Evolutionary conservation across 2,329 filamentous ascomycete species (phyloP), one percentile per base, ranked within the genome.

Genomic region (Apiospora aurea): DNA sequence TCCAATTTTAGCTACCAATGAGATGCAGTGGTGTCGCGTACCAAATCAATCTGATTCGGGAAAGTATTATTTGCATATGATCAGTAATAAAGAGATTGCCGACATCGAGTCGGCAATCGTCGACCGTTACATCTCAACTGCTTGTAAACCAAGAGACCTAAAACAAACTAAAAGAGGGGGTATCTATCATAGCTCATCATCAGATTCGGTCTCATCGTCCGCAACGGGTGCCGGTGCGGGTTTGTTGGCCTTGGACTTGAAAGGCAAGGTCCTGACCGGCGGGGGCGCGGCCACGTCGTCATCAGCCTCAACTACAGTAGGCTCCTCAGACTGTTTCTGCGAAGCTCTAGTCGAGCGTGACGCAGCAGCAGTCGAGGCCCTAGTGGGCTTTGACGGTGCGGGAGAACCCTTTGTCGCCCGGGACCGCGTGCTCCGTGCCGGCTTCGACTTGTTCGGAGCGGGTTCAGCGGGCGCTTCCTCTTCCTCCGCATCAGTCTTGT

Each of bases 121-220:
- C 57, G n/a, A n/a, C n/a, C 34, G 34, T 8, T 64, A 34, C 6
- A n/a, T 3, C 8, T 4, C 8, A 13, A n/a, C 18, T 5, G 13
- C 10, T 13, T n/a, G 24, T 64, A n/a, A 18, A 64, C 8, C 29
- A n/a, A 21, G 4, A n/a, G 10, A 6, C 7, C 18, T 29, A 38
- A 29, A 29, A 61, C 21, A 38, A 61, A 61, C n/a, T 18, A 61
- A 2, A 61, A 10, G 21, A 8, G n/a, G n/a, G 13, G 29, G 34
- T 41, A n/a, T 41, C 5, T 10, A 24, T 83, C 77, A 90, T 72
- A 89, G 75, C 76, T 90, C 88, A 75, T 89, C 88, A 73, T 89
- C 88, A 0, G 87, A 88, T n/a, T 87, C 86, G 0, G 86, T 87
- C 70, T 89, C 87, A 67, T 84, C 86, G 21, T 77, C 82, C 14